Conservation (phyloP, 176 grass and related monocot species). For the Coix lacrymajobi region DNA sequence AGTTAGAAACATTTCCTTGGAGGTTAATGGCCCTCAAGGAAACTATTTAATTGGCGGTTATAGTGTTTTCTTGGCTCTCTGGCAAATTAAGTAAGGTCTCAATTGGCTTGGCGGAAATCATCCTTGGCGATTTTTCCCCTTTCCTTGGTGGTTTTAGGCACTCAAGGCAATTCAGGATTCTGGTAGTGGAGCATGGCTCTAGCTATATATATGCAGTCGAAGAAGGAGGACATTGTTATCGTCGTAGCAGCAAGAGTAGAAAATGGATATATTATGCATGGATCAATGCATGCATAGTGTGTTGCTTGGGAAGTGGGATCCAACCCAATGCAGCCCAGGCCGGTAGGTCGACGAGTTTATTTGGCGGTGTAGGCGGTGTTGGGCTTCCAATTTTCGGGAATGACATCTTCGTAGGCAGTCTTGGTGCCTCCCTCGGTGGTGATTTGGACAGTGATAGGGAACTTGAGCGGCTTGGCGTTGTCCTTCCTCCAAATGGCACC, state of each 20-base stretch:
- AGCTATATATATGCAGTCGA: neutral
- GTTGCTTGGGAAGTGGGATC: neutral
- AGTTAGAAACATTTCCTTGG: no score
- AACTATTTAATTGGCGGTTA: no score
- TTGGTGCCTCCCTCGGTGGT: slow-evolving; percentile 26
- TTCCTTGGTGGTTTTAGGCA: no score
- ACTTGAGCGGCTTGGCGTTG: slow-evolving; percentile 12
- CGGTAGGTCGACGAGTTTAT: neutral
- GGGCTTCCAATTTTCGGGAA: neutral
- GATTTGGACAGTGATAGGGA: slow-evolving; percentile 8
- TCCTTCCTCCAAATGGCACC: slow-evolving; percentile 61
- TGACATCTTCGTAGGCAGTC: neutral
- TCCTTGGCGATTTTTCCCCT: no score
- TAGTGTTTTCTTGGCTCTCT: no score
- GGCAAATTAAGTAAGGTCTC: no score
- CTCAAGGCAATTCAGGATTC: no score
- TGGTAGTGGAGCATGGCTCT: neutral
- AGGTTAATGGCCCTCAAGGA: no score
- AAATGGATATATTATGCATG: neutral
- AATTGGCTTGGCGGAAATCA: no score
- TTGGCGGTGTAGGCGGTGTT: neutral
- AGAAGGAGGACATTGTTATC: neutral
- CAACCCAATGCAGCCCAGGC: no score
- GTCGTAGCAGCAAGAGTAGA: neutral
- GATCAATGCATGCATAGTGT: neutral